phyloP scores from a whole-genome alignment of 1,284 basidiomycete species.

The Jaminaea rosea region DNA sequence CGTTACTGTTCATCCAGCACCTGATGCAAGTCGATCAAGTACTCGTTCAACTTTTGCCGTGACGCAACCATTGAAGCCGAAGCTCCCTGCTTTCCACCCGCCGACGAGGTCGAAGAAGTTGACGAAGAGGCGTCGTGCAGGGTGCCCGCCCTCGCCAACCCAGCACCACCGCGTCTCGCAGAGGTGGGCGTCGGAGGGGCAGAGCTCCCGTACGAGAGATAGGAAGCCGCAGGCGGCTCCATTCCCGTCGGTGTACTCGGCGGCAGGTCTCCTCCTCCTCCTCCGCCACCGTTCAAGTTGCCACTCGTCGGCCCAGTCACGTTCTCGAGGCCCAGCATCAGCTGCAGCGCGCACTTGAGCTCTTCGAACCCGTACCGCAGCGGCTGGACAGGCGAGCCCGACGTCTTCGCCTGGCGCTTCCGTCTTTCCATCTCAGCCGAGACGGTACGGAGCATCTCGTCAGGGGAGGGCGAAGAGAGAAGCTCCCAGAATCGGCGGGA shows the following conservation, averaged over 20 bases:
- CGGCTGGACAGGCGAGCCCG: neutral
- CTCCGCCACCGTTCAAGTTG: neutral
- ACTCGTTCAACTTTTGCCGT: slow-evolving; percentile 35
- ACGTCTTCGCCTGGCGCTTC: neutral
- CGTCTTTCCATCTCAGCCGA: neutral
- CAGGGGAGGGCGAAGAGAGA: neutral
- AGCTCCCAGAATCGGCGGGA: neutral
- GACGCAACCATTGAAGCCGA: slow-evolving; percentile 15
- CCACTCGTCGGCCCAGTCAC: neutral
- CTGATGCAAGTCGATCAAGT: slow-evolving; percentile 5
- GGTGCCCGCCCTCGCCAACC: too few relatives aligned
- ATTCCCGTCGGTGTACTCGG: too few relatives aligned
- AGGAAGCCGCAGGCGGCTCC: neutral
- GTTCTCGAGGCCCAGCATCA: slow-evolving; percentile 36
- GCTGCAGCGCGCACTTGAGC: slow-evolving; percentile 24
- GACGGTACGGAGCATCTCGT: slow-evolving; percentile 4
- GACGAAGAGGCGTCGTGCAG: slow-evolving; percentile 2
- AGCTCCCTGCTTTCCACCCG: slow-evolving; percentile 13
- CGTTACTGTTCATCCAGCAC: slow-evolving; percentile 2
- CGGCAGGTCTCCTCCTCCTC: neutral
- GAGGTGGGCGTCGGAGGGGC: neutral
- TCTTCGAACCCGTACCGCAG: slow-evolving; percentile 22
- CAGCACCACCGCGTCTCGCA: too few relatives aligned
- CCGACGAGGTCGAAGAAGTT: neutral
- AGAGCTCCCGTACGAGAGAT: neutral